Evolutionary conservation across 2,329 filamentous ascomycete genomes (phyloP).

Genomic region (Colletotrichum spinosum): DNA sequence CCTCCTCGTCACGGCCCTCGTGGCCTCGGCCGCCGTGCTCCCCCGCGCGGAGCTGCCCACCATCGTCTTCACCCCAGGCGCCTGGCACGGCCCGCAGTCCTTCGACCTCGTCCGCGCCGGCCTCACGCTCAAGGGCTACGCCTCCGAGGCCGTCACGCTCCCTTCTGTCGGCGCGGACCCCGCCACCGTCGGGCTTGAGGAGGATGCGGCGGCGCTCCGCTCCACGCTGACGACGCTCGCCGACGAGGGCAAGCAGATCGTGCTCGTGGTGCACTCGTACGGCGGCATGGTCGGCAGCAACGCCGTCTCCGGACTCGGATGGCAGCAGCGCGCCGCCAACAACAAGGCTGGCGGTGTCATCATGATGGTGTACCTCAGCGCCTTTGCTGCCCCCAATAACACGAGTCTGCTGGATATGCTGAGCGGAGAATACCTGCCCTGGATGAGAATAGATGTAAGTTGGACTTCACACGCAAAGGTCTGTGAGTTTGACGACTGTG

Average conservation of each 20-base stretch:
- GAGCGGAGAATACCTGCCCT: constrained; percentile 40
- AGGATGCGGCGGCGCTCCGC: constrained; percentile 49
- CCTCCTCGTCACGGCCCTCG: constrained; percentile 18
- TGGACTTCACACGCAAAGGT: neutral
- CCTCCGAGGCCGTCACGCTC: constrained; percentile 45
- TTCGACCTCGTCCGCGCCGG: constrained; percentile 45
- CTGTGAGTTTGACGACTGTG: neutral
- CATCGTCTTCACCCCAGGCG: constrained; percentile 53
- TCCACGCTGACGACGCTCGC: constrained; percentile 43
- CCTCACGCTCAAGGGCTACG: constrained; percentile 48
- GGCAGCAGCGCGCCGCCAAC: constrained; percentile 45
- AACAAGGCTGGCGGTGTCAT: constrained; percentile 52
- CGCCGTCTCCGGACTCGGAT: constrained; percentile 50
- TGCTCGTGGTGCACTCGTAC: constrained; percentile 57
- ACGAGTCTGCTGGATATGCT: constrained; percentile 42
- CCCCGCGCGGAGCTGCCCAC: constrained; percentile 31
- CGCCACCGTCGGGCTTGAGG: constrained; percentile 40
- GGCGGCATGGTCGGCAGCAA: constrained; percentile 53
- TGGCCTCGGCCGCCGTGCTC: constrained; percentile 19
- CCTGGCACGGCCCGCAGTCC: constrained; percentile 49
- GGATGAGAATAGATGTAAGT: constrained; percentile 43
- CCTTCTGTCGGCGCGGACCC: constrained; percentile 48
- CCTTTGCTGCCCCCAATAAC: constrained; percentile 45
- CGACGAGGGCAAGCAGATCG: constrained; percentile 51
- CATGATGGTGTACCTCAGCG: constrained; percentile 49